Conservation (phyloP, 1,284 basidiomycete species). For the Marasmius fiardii region DNA sequence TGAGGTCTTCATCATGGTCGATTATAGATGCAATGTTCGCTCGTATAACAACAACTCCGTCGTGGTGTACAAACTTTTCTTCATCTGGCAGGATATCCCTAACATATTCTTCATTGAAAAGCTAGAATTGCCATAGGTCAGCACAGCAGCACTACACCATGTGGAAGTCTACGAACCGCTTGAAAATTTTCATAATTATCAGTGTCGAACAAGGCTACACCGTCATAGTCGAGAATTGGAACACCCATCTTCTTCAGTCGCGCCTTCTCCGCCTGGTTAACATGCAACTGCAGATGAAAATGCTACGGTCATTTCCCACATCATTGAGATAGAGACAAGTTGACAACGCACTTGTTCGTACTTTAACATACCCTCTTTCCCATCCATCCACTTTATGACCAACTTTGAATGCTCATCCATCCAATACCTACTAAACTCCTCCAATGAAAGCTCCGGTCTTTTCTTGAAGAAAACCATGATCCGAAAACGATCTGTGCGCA, state of each 20-base stretch:
- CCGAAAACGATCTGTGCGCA: background rate
- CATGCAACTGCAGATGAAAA: background rate
- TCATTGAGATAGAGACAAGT: background rate
- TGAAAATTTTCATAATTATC: background rate
- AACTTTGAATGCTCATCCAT: background rate
- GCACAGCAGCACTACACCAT: no score
- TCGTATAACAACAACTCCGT: background rate
- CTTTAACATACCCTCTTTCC: background rate
- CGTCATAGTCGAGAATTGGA: background rate
- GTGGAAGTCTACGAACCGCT: background rate
- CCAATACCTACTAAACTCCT: background rate
- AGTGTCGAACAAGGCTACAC: background rate
- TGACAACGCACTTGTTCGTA: conserved; percentile 1
- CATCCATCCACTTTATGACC: background rate
- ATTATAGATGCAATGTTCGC: background rate
- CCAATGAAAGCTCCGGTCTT: background rate
- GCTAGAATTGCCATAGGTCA: no score
- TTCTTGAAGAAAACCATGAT: background rate
- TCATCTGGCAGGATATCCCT: background rate
- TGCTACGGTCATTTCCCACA: background rate
- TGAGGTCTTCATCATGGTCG: background rate
- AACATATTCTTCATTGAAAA: background rate
- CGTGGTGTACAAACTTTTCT: background rate
- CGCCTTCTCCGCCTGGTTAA: background rate
- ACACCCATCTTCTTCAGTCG: background rate